Percentiles rank a stretch among this genome's conserved stretches.
Evolutionary conservation across 805 yeast species (phyloP).

Genomic region (Clavispora vitiphila): DNA sequence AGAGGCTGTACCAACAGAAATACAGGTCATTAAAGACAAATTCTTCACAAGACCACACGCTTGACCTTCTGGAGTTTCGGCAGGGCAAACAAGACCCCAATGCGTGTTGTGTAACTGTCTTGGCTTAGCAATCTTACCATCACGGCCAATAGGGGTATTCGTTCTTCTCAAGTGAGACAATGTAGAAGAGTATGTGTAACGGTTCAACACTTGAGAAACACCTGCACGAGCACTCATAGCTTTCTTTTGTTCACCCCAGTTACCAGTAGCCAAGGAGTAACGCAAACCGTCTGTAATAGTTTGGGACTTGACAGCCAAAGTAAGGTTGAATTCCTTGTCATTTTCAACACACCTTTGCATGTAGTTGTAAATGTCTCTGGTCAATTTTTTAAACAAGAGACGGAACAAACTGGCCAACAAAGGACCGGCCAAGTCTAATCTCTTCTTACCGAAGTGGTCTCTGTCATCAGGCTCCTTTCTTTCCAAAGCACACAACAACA

Average conservation of each 20-base stretch:
- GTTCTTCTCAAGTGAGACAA: constrained; percentile 98
- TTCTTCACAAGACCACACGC: constrained; percentile 99
- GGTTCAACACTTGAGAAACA: constrained; percentile 95
- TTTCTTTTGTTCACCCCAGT: constrained; percentile 99
- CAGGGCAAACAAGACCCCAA: constrained; percentile 99
- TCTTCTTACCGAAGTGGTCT: constrained; percentile 98
- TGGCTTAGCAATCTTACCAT: constrained; percentile 97
- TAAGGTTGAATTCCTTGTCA: constrained; percentile 93
- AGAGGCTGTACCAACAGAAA: constrained; percentile 96
- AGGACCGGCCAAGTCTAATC: constrained; percentile 98
- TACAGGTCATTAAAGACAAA: constrained; percentile 92
- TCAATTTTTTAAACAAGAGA: constrained; percentile 85
- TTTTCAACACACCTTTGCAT: constrained; percentile 99
- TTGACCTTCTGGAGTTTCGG: constrained; percentile 99
- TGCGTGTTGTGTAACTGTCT: constrained; percentile 98
- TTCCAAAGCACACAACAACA: constrained; percentile 91
- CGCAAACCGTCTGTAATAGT: constrained; percentile 96
- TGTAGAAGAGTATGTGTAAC: constrained; percentile 98
- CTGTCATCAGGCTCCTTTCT: constrained; percentile 98
- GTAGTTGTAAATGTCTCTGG: constrained; percentile 94
- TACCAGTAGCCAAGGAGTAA: constrained; percentile 97
- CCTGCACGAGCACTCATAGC: constrained; percentile 99
- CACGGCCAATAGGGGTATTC: constrained; percentile 98
- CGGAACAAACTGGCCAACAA: constrained; percentile 92
- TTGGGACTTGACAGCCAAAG: constrained; percentile 93